A percentile compares a stretch with the other conserved stretches of the same genome.
phyloP scores from a whole-genome alignment of 441 rosid genomes.

The Geranium incanum region DNA sequence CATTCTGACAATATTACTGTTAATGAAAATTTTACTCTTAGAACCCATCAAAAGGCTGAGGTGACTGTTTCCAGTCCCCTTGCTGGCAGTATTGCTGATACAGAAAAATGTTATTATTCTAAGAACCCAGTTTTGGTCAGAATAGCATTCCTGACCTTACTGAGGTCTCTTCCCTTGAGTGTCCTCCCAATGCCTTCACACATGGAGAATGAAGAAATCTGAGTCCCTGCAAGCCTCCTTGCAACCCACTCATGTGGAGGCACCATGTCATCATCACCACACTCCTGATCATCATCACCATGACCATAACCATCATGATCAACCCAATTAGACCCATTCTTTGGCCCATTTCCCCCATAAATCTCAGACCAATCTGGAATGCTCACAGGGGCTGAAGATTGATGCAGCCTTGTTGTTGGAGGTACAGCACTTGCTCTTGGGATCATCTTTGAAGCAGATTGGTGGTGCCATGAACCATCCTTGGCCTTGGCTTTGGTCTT shows the following conservation, averaged over 20 bases:
- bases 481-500: constrained; percentile 14
- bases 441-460: constrained; percentile 34
- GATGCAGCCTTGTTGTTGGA: constrained; percentile 24
- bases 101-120: constrained; percentile 29
- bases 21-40: too few species aligned
- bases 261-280: constrained; percentile 44
- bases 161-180: constrained; percentile 94
- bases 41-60: too few species aligned
- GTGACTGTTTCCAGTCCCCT: too few species aligned
- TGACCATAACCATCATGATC: constrained; percentile 10
- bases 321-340: constrained; percentile 14
- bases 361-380: constrained; percentile 83
- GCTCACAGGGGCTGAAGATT: constrained; percentile 63
- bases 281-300: neutral
- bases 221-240: constrained; percentile 66
- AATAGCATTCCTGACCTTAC: constrained; percentile 82
- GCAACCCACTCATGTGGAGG: constrained; percentile 99
- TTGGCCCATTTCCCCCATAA: constrained; percentile 15
- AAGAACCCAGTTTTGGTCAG: constrained; percentile 87
- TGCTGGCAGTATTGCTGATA: too few species aligned
- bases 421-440: too few species aligned
- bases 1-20: too few species aligned
- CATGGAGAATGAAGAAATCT: constrained; percentile 78
- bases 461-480: constrained; percentile 33
- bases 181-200: constrained; percentile 94